Conservation (phyloP, 257 asterid species). For the Echites panduratus region DNA sequence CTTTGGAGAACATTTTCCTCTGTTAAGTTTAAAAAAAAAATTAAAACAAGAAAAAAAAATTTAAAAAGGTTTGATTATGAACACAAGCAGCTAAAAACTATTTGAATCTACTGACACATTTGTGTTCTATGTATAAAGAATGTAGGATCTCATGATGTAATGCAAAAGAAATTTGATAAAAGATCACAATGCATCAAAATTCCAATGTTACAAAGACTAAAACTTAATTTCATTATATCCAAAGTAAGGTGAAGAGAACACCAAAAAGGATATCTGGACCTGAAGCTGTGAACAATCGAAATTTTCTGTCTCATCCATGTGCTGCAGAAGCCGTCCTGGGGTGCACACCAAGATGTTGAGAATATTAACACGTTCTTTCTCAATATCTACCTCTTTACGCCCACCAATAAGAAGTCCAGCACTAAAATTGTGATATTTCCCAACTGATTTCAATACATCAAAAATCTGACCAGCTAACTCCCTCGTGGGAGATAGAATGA, state of each 20-base stretch:
- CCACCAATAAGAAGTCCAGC: slow-evolving; percentile 99
- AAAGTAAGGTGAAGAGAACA: slow-evolving; percentile 3
- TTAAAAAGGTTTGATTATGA: background rate
- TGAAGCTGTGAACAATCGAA: slow-evolving; percentile 91
- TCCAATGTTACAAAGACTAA: background rate
- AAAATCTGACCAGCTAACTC: slow-evolving; percentile 84
- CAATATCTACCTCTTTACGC: slow-evolving; percentile 75
- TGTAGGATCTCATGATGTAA: background rate
- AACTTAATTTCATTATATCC: background rate
- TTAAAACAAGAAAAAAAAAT: background rate
- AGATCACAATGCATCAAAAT: background rate
- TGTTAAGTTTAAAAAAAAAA: background rate
- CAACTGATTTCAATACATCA: slow-evolving; percentile 69
- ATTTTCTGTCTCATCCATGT: slow-evolving; percentile 97
- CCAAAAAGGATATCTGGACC: slow-evolving; percentile 40
- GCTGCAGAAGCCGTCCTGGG: slow-evolving; percentile 97
- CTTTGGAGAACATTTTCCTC: background rate
- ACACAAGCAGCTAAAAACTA: background rate
- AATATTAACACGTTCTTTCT: slow-evolving; percentile 74
- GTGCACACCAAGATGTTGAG: slow-evolving; percentile 92
- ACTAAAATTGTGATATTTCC: slow-evolving; percentile 77
- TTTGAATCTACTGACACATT: background rate
- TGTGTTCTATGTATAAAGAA: background rate
- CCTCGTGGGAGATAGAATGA: slow-evolving; percentile 93
- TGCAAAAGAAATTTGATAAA: background rate